Base-by-base conservation (phyloP, 2,329 filamentous ascomycete genomes). In the Sporothrix curviconia region DNA sequence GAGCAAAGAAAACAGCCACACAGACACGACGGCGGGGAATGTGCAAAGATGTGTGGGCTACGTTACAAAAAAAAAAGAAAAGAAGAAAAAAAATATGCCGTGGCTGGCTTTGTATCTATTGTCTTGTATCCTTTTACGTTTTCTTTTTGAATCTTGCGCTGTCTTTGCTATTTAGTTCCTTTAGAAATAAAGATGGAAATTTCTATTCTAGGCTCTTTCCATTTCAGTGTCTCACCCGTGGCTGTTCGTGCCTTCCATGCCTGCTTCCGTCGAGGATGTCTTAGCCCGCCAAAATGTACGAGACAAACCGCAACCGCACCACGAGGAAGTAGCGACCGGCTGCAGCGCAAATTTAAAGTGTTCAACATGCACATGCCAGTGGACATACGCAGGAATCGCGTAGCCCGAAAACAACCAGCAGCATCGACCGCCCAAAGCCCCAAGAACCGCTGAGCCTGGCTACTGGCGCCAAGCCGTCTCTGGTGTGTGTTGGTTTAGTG, bases 261-360 rank as follows among this genome's bases (percentile, higher is more conserved):
- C 39, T 51, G 49, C 4, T 51, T 51, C 34, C 34, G 49, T 51
- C 49, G 37, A 32, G 28, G 6, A 39, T 51, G 49, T 51, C 34
- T 51, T 19, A 30, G 47, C 34, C 32, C 46, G 28, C 49, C 34
- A 34, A 51, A 34, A 51, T n/a, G n/a, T n/a, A n/a, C n/a, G n/a
- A n/a, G n/a, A n/a, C n/a, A n/a, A n/a, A n/a, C n/a, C n/a, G n/a
- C 49, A 51, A 28, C 17, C 39, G 22, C 37, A 32, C 49, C 49
- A 51, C 49, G 49, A 51, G 49, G 49, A 51, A 51, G 34, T 34
- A 9, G 9, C 47, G 49, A 39, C 49, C 49, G 49, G 11, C 32
- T 39, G 17, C 49, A 51, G 49, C 49, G 34, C 11, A n/a, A 30
- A 37, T 50, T 36, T 32, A 28, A 49, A 32, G 34, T 17, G 6